Evolutionary conservation across 352 stramenopile genomes (phyloP).

Genomic region (Phytopythium ostracodes): DNA sequence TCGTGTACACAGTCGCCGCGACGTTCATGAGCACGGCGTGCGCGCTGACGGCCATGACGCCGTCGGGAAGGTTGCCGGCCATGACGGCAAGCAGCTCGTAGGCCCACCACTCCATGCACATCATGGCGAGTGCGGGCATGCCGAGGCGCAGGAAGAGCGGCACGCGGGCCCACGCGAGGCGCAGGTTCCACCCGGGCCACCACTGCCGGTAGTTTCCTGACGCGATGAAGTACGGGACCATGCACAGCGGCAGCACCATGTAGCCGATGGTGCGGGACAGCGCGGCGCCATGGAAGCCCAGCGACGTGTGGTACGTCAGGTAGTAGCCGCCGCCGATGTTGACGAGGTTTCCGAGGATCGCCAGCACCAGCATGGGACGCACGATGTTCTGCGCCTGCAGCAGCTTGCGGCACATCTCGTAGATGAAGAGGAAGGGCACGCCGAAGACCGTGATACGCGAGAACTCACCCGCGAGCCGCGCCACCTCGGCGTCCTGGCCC

Average conservation of each 20-base stretch:
- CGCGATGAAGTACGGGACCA: constrained; percentile 51
- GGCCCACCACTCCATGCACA: constrained; percentile 78
- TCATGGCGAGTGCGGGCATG: constrained; percentile 46
- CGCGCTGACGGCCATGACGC: constrained; percentile 65
- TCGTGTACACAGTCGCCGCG: constrained; percentile 55
- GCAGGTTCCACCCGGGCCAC: constrained; percentile 49
- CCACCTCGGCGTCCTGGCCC: constrained; percentile 56
- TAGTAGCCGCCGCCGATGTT: constrained; percentile 68
- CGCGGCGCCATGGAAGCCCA: constrained; percentile 73
- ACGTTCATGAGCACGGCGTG: constrained; percentile 77
- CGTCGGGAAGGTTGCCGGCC: constrained; percentile 61
- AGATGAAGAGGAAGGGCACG: constrained; percentile 73
- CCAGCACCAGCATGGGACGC: constrained; percentile 46
- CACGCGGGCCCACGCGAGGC: constrained; percentile 31
- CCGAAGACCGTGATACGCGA: constrained; percentile 54
- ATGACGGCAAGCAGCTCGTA: constrained; percentile 72
- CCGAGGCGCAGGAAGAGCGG: constrained; percentile 52
- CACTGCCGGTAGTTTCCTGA: constrained; percentile 27
- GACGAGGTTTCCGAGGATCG: constrained; percentile 51
- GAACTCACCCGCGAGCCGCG: constrained; percentile 51
- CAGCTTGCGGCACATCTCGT: constrained; percentile 73
- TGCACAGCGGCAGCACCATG: constrained; percentile 39
- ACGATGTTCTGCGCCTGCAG: constrained; percentile 75
- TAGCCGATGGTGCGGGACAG: constrained; percentile 58
- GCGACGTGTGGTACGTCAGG: constrained; percentile 58